phyloP scores from a whole-genome alignment of 352 stramenopile species.

The Blastocystis sp. region DNA sequence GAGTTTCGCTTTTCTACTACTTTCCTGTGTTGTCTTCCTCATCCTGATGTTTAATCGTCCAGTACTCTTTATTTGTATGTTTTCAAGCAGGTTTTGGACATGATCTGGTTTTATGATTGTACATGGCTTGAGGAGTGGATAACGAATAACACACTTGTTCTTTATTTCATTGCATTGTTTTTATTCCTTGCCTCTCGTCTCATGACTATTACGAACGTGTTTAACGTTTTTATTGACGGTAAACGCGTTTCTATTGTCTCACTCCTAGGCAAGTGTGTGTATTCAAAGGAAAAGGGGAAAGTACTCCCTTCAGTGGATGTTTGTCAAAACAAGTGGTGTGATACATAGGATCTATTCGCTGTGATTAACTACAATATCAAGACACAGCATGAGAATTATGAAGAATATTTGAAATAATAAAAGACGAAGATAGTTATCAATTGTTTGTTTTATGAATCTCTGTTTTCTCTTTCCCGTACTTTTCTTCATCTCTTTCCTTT shows the following conservation, averaged over 20 bases:
- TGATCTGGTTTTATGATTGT: background rate
- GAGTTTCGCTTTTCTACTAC: background rate
- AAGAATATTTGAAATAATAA: constrained; percentile 11
- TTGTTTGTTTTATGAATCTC: background rate
- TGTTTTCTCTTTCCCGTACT: background rate
- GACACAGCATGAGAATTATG: background rate
- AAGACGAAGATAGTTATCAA: background rate
- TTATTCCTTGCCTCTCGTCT: background rate
- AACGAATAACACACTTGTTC: background rate
- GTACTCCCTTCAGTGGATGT: background rate
- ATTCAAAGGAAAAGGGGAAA: background rate
- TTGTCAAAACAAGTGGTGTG: background rate
- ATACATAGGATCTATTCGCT: constrained; percentile 7
- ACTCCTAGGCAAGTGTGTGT: background rate
- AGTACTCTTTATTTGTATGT: background rate
- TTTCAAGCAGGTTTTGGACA: background rate
- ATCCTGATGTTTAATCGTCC: constrained; percentile 48
- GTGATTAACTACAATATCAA: constrained; percentile 3
- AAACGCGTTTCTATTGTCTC: background rate
- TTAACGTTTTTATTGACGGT: constrained; percentile 41
- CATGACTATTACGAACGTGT: background rate
- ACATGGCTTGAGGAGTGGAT: background rate
- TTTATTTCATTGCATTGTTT: constrained; percentile 15
- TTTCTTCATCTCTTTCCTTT: background rate
- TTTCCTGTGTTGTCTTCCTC: constrained; percentile 8